Evolutionary conservation across 2,329 filamentous ascomycete genomes (phyloP), one percentile per base, ranked within the genome.

Genomic region (Cryphonectria naterciae): DNA sequence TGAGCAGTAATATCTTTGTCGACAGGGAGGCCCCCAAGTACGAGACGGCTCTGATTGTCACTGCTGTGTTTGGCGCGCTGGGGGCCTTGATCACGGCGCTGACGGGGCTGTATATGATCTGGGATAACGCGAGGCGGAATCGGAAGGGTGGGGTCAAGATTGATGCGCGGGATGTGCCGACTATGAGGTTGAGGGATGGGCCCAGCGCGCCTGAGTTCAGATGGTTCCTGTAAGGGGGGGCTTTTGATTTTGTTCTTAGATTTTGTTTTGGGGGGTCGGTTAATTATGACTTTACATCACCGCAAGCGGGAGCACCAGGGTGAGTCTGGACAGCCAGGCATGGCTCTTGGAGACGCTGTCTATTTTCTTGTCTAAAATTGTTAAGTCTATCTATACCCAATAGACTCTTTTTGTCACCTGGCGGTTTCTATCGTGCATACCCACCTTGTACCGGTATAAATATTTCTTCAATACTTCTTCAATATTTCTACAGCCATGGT

Each of bases 1-100:
- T 93, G 0, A 85, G 85, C 39, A 88, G 86, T 73, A 93, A 93
- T 75, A 90, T 92, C 71, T 93, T 93, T 80, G 83, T 86, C 22
- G 82, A 84, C 54, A 80, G 89, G 74, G 89, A 92, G 76, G 86
- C 85, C 68, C 76, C 91, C 0, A 88, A 91, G 75, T 93, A 93
- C 76, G 83, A 87, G 68, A 89, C 90, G 0, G 91, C 91, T 0
- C 79, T 92, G 58, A 86, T 88, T 52, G 91, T 89, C 0, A 91
- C 87, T 2, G 89, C 89, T 0, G 85, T 84, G 2, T 91, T 91
- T 81, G 91, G 91, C 0, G 91, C 85, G 0, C 81, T 80, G 0
- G 91, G 91, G 0, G 84, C 86, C 35, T 71, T 87, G 1, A 78
- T 90, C 67, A 87, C 90, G 0, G 79, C 85, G 4, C 71, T 81